Evolutionary conservation across 2,329 filamentous ascomycete genomes (phyloP).

Genomic region (Mycocentrospora acerina): DNA sequence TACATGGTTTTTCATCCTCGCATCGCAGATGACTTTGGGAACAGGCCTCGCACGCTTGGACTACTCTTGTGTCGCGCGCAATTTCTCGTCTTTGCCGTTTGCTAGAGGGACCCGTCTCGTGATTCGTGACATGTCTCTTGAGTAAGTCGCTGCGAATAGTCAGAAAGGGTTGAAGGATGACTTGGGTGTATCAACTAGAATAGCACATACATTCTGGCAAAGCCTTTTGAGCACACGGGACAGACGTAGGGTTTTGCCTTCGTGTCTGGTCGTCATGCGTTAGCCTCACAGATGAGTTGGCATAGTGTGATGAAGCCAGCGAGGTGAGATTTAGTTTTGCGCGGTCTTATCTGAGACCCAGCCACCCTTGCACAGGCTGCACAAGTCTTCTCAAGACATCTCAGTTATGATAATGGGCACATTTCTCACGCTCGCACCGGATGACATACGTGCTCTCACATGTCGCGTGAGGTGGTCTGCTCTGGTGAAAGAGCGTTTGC

Average conservation of each 20-base stretch:
- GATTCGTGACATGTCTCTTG: constrained; percentile 53
- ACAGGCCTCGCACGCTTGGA: constrained; percentile 55
- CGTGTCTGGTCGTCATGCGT: constrained; percentile 27
- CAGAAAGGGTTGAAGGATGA: constrained; percentile 1
- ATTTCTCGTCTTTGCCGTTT: constrained; percentile 28
- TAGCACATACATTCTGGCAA: constrained; percentile 45
- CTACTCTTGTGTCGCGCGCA: constrained; percentile 29
- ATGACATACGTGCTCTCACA: constrained; percentile 50
- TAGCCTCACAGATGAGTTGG: too few relatives aligned
- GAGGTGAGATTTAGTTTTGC: too few relatives aligned
- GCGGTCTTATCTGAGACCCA: neutral
- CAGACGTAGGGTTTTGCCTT: constrained; percentile 51
- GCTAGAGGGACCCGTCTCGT: constrained; percentile 40
- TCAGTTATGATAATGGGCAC: neutral
- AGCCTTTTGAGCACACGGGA: constrained; percentile 49
- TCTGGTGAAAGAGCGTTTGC: constrained; percentile 54
- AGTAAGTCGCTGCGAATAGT: constrained; percentile 46
- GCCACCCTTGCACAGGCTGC: neutral
- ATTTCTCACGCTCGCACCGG: too few relatives aligned
- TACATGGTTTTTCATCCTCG: constrained; percentile 57
- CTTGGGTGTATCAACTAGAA: neutral
- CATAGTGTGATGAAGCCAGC: too few relatives aligned
- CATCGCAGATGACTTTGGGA: constrained; percentile 56
- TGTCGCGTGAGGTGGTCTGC: constrained; percentile 57
- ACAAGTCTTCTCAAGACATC: neutral